These are phyloP conservation scores for Begonia peltatifolia DNA, from an alignment of 306 rosid genomes.

Conservation along the genomic window DNA sequence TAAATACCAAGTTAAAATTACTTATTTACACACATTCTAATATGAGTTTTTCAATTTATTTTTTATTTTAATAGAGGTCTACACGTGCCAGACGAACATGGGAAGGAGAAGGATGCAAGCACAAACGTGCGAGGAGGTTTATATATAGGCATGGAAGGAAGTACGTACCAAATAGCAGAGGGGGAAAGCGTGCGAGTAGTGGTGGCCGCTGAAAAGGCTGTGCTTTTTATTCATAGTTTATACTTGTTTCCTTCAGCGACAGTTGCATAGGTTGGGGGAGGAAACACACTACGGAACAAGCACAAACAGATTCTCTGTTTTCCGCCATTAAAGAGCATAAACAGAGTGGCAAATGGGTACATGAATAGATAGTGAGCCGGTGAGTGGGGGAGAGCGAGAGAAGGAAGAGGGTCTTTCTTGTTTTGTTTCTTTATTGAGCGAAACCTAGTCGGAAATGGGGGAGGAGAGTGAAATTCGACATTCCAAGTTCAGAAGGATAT, in stretches of 20 bases:
- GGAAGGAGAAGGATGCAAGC: constrained; percentile 1
- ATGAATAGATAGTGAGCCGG: no score
- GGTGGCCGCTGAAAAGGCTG: constrained; percentile 14
- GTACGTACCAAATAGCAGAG: constrained; percentile 9
- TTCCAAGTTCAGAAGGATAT: constrained; percentile 82
- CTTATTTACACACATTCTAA: no score
- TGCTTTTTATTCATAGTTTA: constrained; percentile 9
- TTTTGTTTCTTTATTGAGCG: not conserved
- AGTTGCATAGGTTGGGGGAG: constrained; percentile 16
- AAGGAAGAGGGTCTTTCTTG: no score
- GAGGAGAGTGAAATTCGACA: constrained; percentile 40
- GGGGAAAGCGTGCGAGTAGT: constrained; percentile 7
- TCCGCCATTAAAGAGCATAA: not conserved
- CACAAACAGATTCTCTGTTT: constrained; percentile 16
- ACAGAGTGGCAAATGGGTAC: no score
- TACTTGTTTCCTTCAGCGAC: constrained; percentile 17
- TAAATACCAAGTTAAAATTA: no score
- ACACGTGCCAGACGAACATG: constrained; percentile 15
- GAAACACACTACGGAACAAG: constrained; percentile 13
- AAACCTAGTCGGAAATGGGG: constrained; percentile 47
- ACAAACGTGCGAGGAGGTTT: constrained; percentile 50
- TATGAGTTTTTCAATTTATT: no score
- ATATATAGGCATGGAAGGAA: constrained; percentile 24
- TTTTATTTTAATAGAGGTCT: no score
- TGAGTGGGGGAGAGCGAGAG: not conserved